These are phyloP conservation scores for Didymella exigua DNA, from an alignment of 2,329 filamentous ascomycete species.

Conservation along the genomic window DNA sequence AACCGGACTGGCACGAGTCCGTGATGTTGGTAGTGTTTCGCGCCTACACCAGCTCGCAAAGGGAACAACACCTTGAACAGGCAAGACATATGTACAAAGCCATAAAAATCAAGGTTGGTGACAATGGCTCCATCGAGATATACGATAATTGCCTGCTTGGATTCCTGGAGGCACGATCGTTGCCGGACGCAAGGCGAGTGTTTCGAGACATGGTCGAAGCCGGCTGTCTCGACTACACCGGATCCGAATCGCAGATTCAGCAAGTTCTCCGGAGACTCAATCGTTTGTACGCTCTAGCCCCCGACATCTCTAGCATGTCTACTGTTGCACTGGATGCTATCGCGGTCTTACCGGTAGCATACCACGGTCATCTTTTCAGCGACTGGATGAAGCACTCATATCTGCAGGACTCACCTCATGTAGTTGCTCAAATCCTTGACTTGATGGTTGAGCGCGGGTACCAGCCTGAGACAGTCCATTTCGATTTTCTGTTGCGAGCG, in stretches of 20 bases:
- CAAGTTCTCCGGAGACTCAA: constrained; percentile 35
- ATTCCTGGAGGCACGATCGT: constrained; percentile 70
- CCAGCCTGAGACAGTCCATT: constrained; percentile 71
- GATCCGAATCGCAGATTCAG: constrained; percentile 32
- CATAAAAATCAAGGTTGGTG: constrained; percentile 65
- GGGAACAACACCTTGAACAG: constrained; percentile 50
- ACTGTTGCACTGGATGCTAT: constrained; percentile 50
- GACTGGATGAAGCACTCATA: constrained; percentile 89
- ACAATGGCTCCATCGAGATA: constrained; percentile 69
- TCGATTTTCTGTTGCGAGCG: constrained; percentile 81
- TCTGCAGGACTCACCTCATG: constrained; percentile 63
- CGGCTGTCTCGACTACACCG: constrained; percentile 51
- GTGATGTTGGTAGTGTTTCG: constrained; percentile 72
- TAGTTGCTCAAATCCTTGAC: constrained; percentile 73
- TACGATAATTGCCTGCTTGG: constrained; percentile 76
- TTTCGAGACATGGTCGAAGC: constrained; percentile 88
- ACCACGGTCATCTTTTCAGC: constrained; percentile 81
- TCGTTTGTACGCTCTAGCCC: constrained; percentile 37
- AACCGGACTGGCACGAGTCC: constrained; percentile 57
- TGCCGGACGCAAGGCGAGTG: constrained; percentile 71
- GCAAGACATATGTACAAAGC: constrained; percentile 58
- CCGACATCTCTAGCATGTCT: constrained; percentile 37
- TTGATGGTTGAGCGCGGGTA: constrained; percentile 75
- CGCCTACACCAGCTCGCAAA: constrained; percentile 63
- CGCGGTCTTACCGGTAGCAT: constrained; percentile 57